Base-by-base conservation (phyloP, 495 filamentous ascomycete species). In the Hypoxylon trugodes region DNA sequence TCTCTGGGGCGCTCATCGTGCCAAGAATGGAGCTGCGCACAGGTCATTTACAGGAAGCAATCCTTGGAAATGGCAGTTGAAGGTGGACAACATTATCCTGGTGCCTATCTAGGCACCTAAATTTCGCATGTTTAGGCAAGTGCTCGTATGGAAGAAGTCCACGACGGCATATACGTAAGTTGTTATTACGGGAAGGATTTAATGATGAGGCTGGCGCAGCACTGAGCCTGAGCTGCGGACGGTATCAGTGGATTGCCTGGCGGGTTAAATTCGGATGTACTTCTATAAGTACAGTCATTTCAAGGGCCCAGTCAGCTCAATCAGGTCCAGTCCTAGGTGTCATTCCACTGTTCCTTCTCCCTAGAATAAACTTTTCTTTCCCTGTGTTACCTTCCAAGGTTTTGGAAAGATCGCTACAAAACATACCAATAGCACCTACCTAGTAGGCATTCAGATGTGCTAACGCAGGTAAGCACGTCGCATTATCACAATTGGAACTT, bases 1-100 rank as follows among this genome's bases (percentile, higher is more conserved):
- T 76, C 37, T 76, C 72, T 30, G 73, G 55, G 35, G 61, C 48
- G 56, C 61, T 74, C 69, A 72, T 72, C 18, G 18, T 53, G 57
- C 58, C 32, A 61, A 42, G 30, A 30, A 43, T 10, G 51, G 36
- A 45, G 35, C 41, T 55, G 16, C 48, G 37, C 12, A 33, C 26
- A 16, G 26, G 9, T 35, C 24, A 51, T n/a, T 61, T 40, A 32
- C 25, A 35, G 16, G 15, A 32, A 32, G 47, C 13, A 54, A 40
- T 30, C 33, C 12, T 43, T 43, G 15, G 22, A 35, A 45, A 43
- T 18, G 9, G 38, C 7, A 12, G 24, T 36, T 59, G 26, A 21
- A 56, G 52, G 37, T 47, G 47, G 43, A 56, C 47, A 24, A n/a
- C 60, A 60, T 60, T 18, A 19, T 51, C 48, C 43, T 25, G 36